phyloP scores from a whole-genome alignment of 805 yeast genomes.

The Lachancea quebecensis region DNA sequence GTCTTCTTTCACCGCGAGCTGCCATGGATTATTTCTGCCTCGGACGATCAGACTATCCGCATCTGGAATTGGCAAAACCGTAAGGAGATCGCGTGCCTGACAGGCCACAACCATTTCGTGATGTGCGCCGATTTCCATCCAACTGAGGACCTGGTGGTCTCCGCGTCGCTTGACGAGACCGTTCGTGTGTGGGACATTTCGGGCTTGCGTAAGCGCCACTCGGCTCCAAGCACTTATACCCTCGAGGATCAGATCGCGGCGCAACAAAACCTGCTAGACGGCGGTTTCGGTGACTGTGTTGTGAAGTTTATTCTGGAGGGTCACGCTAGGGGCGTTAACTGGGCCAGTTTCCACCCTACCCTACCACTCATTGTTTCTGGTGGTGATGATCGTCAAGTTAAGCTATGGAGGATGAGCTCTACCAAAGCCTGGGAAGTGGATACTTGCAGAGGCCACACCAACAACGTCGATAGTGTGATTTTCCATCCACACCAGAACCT shows the following conservation, averaged over 20 bases:
- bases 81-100: constrained; percentile 91
- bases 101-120: constrained; percentile 98
- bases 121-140: constrained; percentile 99
- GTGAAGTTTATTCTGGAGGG: constrained; percentile 96
- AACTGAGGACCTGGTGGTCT: constrained; percentile 84
- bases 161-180: constrained; percentile 96
- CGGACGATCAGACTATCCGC: constrained; percentile 97
- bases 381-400: constrained; percentile 92
- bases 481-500: constrained; percentile 93
- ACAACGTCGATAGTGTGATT: constrained; percentile 78
- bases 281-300: constrained; percentile 91
- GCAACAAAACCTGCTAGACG: constrained; percentile 75
- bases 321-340: constrained; percentile 96
- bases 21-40: constrained; percentile 94
- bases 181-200: constrained; percentile 98
- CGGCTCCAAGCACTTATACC: constrained; percentile 59
- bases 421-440: constrained; percentile 99
- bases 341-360: constrained; percentile 98
- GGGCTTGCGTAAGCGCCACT: constrained; percentile 89
- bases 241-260: constrained; percentile 39
- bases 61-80: constrained; percentile 99
- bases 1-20: constrained; percentile 91
- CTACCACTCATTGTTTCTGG: constrained; percentile 91
- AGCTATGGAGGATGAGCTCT: constrained; percentile 96
- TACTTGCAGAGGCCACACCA: constrained; percentile 95